Evolutionary conservation across 345 rosid genomes (phyloP), one percentile per base, ranked within the genome.

Genomic region (Arabis hirsuta): DNA sequence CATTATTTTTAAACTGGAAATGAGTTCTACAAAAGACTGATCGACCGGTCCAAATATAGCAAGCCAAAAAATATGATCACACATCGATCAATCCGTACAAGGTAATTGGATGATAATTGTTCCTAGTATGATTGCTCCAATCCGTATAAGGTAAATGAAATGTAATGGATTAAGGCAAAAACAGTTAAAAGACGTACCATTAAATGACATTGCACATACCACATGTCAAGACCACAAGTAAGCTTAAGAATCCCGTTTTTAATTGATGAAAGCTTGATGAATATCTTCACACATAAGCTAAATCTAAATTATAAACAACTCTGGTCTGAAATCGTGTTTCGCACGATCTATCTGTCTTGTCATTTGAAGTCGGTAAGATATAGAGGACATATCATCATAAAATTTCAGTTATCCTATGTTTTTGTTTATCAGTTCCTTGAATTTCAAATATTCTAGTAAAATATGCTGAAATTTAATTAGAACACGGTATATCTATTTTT

Each of bases 241-340:
- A 46, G 43, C 56, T 46, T 45, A 54, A 4, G 64, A 45, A 65
- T 55, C n/a, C 47, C 26, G 0, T 51, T 39, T 39, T 61, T 41
- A 22, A 52, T 51, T 50, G 58, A 65, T 50, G 27, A 31, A 26
- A 50, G 22, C 59, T 71, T 71, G 0, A 52, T 71, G 43, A 34
- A 63, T 55, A 41, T 42, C 69, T 63, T 39, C 52, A 55, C 55
- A 55, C 55, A 56, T 59, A 64, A 12, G 62, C 65, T 43, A 72
- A 72, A 63, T 55, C 41, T 38, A 41, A 7, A 59, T 39, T 48
- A 24, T 22, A 59, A 6, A 32, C 46, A 54, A 26, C 6, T 13
- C 16, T 14, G 63, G 51, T 73, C 50, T 73, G 16, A 38, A 55
- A 65, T 73, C 77, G 59, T 73, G 77, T 57, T 55, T 65, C 34